A percentile compares a stretch with the other conserved stretches of the same genome.
phyloP scores from a whole-genome alignment of 1,284 basidiomycete genomes.

The Ceratobasidium sp. region DNA sequence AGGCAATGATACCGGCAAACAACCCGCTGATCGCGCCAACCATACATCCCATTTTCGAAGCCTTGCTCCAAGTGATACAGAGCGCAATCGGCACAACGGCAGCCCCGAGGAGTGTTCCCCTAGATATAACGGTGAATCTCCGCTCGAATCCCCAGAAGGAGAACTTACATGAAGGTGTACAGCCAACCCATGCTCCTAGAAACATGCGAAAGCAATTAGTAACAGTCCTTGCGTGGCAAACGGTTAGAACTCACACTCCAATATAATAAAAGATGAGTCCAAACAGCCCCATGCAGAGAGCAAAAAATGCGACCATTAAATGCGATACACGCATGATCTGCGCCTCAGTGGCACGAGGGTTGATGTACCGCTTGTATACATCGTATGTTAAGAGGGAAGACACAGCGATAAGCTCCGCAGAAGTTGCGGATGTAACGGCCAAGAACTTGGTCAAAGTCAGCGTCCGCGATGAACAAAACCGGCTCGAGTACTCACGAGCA shows the following conservation, averaged over 20 bases:
- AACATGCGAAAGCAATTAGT: background rate
- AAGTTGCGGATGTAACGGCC: constrained; percentile 84
- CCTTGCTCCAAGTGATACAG: constrained; percentile 82
- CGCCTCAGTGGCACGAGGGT: constrained; percentile 67
- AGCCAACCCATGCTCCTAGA: constrained; percentile 29
- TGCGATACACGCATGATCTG: constrained; percentile 70
- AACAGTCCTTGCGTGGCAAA: background rate
- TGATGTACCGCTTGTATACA: constrained; percentile 73
- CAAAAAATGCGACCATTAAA: constrained; percentile 72
- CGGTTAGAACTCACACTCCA: constrained; percentile 65
- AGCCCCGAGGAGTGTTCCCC: constrained; percentile 73
- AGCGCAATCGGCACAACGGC: constrained; percentile 89
- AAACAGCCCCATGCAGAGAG: constrained; percentile 82
- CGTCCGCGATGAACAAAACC: constrained; percentile 1
- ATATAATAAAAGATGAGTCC: constrained; percentile 91
- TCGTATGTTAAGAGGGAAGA: constrained; percentile 86
- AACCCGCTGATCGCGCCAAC: constrained; percentile 79
- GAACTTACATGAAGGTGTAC: constrained; percentile 77
- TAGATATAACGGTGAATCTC: constrained; percentile 44
- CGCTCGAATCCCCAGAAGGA: constrained; percentile 51
- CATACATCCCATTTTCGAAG: constrained; percentile 86
- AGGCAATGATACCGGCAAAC: constrained; percentile 75
- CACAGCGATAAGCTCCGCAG: constrained; percentile 91
- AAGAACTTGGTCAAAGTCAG: constrained; percentile 58
- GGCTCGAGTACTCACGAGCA: constrained; percentile 61